Conservation (phyloP, 148 eudicot species). For the Simmondsia chinensis region DNA sequence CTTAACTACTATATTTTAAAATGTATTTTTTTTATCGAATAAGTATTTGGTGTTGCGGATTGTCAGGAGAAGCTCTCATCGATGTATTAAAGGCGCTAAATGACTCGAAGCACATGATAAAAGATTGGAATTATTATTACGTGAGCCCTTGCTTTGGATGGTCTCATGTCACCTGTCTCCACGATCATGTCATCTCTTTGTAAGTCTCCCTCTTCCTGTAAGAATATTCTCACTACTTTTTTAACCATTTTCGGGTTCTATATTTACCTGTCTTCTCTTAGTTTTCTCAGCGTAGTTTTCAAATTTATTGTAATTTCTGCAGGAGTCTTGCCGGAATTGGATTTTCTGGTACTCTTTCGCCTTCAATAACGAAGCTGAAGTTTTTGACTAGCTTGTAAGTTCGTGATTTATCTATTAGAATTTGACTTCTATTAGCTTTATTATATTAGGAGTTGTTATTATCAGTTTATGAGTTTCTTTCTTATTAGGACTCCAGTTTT, state of each 20-base stretch:
- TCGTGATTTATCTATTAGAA: no score
- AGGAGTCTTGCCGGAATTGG: conserved; percentile 75
- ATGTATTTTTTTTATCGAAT: conserved; percentile 1
- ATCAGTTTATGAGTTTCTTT: no score
- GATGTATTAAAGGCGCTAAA: conserved; percentile 47
- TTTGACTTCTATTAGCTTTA: neutral
- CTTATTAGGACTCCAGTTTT: no score
- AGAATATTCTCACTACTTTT: neutral
- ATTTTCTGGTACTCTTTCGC: conserved; percentile 77
- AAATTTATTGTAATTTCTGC: conserved; percentile 18
- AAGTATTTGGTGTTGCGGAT: conserved; percentile 4
- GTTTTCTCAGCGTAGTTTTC: no score
- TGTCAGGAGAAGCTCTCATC: conserved; percentile 69
- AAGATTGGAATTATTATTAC: conserved; percentile 46
- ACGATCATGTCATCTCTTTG: conserved; percentile 69
- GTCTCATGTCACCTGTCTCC: conserved; percentile 72
- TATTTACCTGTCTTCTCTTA: no score
- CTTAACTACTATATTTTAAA: no score
- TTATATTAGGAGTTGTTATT: no score
- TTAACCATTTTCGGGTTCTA: no score
- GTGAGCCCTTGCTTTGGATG: conserved; percentile 92
- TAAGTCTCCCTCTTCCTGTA: conserved; percentile 29
- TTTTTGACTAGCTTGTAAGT: conserved; percentile 77
- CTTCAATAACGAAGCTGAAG: conserved; percentile 62
- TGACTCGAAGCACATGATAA: conserved; percentile 40